Base-by-base conservation (phyloP, 1,139 yeast genomes). In the Yamadazyma trypodendri region DNA sequence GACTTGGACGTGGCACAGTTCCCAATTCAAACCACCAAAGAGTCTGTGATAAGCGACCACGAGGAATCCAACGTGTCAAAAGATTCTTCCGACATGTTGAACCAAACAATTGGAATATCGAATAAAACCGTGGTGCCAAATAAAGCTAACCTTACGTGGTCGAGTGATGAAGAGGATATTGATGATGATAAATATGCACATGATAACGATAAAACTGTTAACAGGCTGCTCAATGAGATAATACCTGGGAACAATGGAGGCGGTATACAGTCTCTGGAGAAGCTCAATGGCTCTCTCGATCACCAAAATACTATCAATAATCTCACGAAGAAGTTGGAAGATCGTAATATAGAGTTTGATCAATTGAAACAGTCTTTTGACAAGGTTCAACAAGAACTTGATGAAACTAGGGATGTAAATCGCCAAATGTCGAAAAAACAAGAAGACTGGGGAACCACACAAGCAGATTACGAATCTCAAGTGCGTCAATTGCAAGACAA, bases 111-210 rank as follows among this genome's bases (percentile, higher is more conserved):
- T 27, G 74, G 75, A 6, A 56, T 69, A 25, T 85, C 82, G 44
- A 62, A 84, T 11, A 74, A 81, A 8, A 80, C 82, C 3, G 80
- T 87, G 4, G 79, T 85, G 9, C 94, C 95, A 1, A 77, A 83
- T 25, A 84, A 82, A 55, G 86, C 95, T 2, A 79, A 82, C 40
- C 68, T 87, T 51, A 78, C 87, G 3, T 87, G 95, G 90, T 82
- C 90, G 5, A 81, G 86, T 42, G 94, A 83, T 45, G 94, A 84
- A 48, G 90, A 82, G 39, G 59, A 55, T 24, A 53, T 44, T 6
- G 51, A 45, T n/a, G 46, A 40, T 3, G 38, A 32, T 4, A 41
- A 41, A 10, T 32, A 34, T 8, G 32, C 25, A 5, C 5, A 31
- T 35, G 37, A 20, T 29, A 35, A 29, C 22, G 22, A 22, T 10